phyloP scores from a whole-genome alignment of 2,329 filamentous ascomycete genomes.

The Fusarium sp. region DNA sequence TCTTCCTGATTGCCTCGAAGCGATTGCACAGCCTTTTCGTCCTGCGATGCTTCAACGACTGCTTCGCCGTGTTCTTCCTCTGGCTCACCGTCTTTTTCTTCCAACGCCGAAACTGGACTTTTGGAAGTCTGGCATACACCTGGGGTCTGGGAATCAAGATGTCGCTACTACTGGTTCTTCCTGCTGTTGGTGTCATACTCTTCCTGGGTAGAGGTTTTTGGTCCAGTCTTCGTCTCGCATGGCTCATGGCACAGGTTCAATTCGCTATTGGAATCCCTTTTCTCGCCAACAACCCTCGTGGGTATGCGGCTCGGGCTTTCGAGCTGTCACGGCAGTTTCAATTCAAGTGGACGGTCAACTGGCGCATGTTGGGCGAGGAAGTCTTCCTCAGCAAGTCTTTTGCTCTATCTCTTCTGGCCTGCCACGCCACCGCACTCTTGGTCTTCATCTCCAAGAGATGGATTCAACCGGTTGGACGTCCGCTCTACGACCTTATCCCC shows the following conservation, averaged over 20 bases:
- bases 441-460: slow-evolving; percentile 77
- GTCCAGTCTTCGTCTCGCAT: slow-evolving; percentile 74
- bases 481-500: slow-evolving; percentile 66
- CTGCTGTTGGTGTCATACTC: slow-evolving; percentile 82
- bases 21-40: slow-evolving; percentile 94
- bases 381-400: slow-evolving; percentile 79
- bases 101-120: slow-evolving; percentile 79
- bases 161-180: slow-evolving; percentile 85
- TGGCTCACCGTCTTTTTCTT: slow-evolving; percentile 85
- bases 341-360: slow-evolving; percentile 99
- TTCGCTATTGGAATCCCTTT: slow-evolving; percentile 78
- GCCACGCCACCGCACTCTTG: slow-evolving; percentile 75
- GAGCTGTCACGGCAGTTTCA: slow-evolving; percentile 92
- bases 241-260: slow-evolving; percentile 83
- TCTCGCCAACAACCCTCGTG: slow-evolving; percentile 71
- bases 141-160: slow-evolving; percentile 94
- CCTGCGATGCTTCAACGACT: slow-evolving; percentile 95
- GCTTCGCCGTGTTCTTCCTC: slow-evolving; percentile 85
- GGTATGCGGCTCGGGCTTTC: slow-evolving; percentile 87
- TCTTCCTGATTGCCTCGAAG: slow-evolving; percentile 89
- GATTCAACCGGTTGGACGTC: slow-evolving; percentile 75
- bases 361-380: slow-evolving; percentile 92
- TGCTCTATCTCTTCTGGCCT: slow-evolving; percentile 72
- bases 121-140: slow-evolving; percentile 80
- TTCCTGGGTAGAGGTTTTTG: slow-evolving; percentile 78